Evolutionary conservation across 192 early-diverging fungal species (phyloP), one percentile per base, ranked within the genome.

Genomic region (Podila verticillata): DNA sequence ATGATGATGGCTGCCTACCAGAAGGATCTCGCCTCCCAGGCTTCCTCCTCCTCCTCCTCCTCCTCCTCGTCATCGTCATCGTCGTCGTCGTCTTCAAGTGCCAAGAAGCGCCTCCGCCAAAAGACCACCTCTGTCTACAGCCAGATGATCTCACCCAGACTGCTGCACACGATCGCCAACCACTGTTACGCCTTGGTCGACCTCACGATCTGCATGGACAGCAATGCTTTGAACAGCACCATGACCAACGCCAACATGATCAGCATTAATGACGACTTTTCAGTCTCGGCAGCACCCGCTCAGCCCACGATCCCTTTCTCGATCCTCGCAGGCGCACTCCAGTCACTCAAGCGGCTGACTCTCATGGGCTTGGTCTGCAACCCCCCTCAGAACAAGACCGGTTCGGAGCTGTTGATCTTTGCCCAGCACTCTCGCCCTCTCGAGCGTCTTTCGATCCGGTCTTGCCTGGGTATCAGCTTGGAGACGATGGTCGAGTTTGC

Each of bases 51-150:
- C 4, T 70, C 75, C 17, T 56, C 66, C 7, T 31, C 67, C 7
- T 31, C 67, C 4, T 69, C 58, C 1, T 57, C 66, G 0, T 30
- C 24, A 2, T 47, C 65, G 8, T 61, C 63, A 10, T 73, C 71
- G 10, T 51, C 63, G 44, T 57, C 69, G 5, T 56, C 70, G 12
- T 58, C n/a, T n/a, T n/a, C 66, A 48, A 31, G 31, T 29, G 69
- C 20, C 36, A 79, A 54, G 47, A 80, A 66, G 47, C 61, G 70
- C 49, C 30, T 36, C 30, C 77, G 77, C n/a, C 77, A 72, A 64
- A 80, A 80, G 70, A 72, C 77, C 19, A 65, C 61, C 13, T 80
- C 77, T 20, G 59, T 80, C 59, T 80, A 80, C 49, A 80, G 77
- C 57, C 51, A 72, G 7, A 68, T 72, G 66, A 56, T 80, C 54